phyloP scores from a whole-genome alignment of 2,329 filamentous ascomycete species.

The Blastomyces gilchristii region DNA sequence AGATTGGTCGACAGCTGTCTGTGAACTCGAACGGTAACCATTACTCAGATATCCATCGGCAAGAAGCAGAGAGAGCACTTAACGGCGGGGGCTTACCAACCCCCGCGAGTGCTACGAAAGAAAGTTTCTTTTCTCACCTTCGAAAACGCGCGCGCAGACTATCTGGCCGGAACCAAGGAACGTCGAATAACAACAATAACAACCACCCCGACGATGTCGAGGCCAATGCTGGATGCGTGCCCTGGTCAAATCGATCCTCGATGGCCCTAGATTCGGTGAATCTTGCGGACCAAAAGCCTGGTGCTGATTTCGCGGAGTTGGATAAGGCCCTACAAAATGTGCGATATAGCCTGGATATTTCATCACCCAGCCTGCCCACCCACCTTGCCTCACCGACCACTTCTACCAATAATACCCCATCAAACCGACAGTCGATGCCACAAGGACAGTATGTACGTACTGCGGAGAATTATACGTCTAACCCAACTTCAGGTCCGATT shows the following conservation, averaged over 20 bases:
- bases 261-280: conserved; percentile 60
- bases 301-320: conserved; percentile 48
- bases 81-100: conserved; percentile 67
- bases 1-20: conserved; percentile 89
- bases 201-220: conserved; percentile 72
- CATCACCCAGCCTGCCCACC: conserved; percentile 30
- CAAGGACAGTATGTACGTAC: conserved; percentile 16
- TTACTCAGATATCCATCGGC: conserved; percentile 78
- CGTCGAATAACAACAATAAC: conserved; percentile 49
- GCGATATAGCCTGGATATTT: conserved; percentile 46
- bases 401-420: conserved; percentile 17
- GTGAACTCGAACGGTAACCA: conserved; percentile 87
- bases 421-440: conserved; percentile 34
- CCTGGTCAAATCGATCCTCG: conserved; percentile 80
- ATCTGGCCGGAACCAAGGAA: conserved; percentile 79
- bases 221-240: conserved; percentile 81
- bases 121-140: conserved; percentile 96
- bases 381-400: conserved; percentile 24
- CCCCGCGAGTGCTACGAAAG: conserved; percentile 61
- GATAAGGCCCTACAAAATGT: conserved; percentile 53
- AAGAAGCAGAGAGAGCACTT: conserved; percentile 81
- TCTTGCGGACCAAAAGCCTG: conserved; percentile 34
- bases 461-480: conserved; percentile 16
- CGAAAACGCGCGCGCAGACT: conserved; percentile 86
- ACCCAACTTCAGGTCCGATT: conserved; percentile 41